Percentiles rank a stretch among this genome's conserved stretches.
These are phyloP conservation scores for Diaporthe humulicola DNA, from an alignment of 2,329 filamentous ascomycete species.

Conservation along the genomic window DNA sequence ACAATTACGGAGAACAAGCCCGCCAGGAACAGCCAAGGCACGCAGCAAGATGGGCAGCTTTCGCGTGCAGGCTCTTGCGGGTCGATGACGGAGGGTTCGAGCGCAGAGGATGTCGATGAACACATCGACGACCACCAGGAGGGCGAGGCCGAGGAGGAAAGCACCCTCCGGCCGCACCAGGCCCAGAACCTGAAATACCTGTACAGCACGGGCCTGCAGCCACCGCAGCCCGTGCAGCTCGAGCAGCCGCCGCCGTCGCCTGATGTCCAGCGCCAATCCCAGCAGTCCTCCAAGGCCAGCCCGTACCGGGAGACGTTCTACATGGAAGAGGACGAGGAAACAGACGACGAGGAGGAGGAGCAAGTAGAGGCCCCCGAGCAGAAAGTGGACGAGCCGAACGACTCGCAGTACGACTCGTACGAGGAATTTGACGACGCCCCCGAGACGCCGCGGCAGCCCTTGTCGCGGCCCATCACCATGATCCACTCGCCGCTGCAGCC, in stretches of 20 bases:
- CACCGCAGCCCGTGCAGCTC: slow-evolving; percentile 7
- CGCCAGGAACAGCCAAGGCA: slow-evolving; percentile 9
- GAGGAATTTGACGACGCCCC: slow-evolving; percentile 36
- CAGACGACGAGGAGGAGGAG: slow-evolving; percentile 34
- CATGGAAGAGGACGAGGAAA: slow-evolving; percentile 38
- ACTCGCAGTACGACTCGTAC: slow-evolving; percentile 36
- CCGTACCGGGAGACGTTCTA: slow-evolving; percentile 38
- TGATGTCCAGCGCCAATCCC: not conserved
- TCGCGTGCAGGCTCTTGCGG: slow-evolving; percentile 32
- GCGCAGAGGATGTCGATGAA: slow-evolving; percentile 20
- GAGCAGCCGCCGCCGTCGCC: slow-evolving; percentile 13
- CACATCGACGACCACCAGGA: slow-evolving; percentile 29
- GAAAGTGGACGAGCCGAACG: slow-evolving; percentile 16
- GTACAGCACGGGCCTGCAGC: slow-evolving; percentile 17
- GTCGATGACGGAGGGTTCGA: slow-evolving; percentile 30
- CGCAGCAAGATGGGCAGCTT: slow-evolving; percentile 30
- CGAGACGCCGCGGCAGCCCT: slow-evolving; percentile 32
- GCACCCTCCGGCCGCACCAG: slow-evolving; percentile 35
- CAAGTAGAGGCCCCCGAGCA: not conserved
- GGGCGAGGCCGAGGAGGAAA: slow-evolving; percentile 35
- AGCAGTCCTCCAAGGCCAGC: slow-evolving; percentile 27
- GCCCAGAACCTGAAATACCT: slow-evolving; percentile 35
- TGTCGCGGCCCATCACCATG: slow-evolving; percentile 22
- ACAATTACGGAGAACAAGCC: not conserved
- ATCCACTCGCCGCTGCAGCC: slow-evolving; percentile 33